phyloP scores from a whole-genome alignment of 352 stramenopile genomes.

The Phytopythium kandeliae region DNA sequence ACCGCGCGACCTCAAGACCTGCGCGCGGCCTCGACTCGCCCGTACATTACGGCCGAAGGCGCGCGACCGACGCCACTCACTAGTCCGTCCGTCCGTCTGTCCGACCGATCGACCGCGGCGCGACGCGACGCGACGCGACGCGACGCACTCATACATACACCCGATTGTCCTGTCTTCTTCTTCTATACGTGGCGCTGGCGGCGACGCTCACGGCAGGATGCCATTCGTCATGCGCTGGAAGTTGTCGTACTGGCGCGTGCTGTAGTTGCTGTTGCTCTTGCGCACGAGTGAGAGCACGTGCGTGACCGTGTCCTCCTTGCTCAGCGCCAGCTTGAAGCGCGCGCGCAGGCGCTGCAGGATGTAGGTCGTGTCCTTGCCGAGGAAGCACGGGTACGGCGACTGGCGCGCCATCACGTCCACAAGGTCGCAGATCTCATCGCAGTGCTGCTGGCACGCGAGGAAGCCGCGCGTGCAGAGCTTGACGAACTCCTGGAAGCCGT shows the following conservation, averaged over 20 bases:
- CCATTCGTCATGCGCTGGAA: conserved; percentile 94
- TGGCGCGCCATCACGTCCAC: conserved; percentile 96
- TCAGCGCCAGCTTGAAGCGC: conserved; percentile 84
- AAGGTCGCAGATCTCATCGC: conserved; percentile 94
- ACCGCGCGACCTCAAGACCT: too few relatives aligned
- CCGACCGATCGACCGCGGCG: too few relatives aligned
- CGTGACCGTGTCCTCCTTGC: conserved; percentile 87
- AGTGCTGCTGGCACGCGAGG: conserved; percentile 94
- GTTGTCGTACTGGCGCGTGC: conserved; percentile 91
- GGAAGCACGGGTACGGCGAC: conserved; percentile 97
- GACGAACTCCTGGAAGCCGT: conserved; percentile 96
- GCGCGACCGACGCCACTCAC: background rate
- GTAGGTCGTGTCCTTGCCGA: conserved; percentile 73
- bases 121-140: too few relatives aligned
- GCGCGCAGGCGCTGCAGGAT: conserved; percentile 83
- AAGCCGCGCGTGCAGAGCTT: conserved; percentile 97
- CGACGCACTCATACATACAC: conserved; percentile 3
- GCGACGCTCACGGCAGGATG: conserved; percentile 60
- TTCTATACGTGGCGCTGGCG: background rate
- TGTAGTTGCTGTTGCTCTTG: conserved; percentile 92
- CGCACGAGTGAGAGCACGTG: conserved; percentile 89
- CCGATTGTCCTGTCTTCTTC: background rate
- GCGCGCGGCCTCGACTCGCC: background rate
- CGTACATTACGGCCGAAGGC: background rate
- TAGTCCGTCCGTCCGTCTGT: background rate